phyloP scores from a whole-genome alignment of 495 filamentous ascomycete species.

The Cladorrhinum samala region DNA sequence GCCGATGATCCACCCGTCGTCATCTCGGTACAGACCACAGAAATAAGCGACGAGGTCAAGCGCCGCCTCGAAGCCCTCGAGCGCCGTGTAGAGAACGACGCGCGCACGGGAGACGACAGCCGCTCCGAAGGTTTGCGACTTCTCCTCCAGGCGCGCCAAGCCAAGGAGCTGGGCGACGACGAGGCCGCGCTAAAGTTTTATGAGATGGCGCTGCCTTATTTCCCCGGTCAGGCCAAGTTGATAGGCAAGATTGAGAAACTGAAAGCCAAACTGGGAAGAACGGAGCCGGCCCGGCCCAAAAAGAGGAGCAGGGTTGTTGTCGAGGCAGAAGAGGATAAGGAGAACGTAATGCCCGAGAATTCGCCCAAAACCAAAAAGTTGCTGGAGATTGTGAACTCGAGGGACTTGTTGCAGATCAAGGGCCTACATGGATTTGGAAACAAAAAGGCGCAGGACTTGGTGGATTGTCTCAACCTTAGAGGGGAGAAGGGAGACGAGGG shows the following conservation, averaged over 20 bases:
- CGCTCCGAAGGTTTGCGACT: constrained; percentile 76
- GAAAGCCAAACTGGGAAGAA: constrained; percentile 51
- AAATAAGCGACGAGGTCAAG: constrained; percentile 70
- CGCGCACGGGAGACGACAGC: constrained; percentile 47
- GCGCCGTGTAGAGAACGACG: constrained; percentile 59
- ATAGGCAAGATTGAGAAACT: constrained; percentile 67
- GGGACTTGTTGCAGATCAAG: constrained; percentile 63
- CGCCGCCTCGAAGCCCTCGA: constrained; percentile 78
- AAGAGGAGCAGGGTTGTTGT: constrained; percentile 7
- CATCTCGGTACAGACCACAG: constrained; percentile 23
- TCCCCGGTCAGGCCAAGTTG: constrained; percentile 81
- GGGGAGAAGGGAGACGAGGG: constrained; percentile 35
- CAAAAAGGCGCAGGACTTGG: constrained; percentile 60
- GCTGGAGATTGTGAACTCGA: constrained; percentile 79
- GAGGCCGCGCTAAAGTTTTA: constrained; percentile 78
- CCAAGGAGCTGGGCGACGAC: constrained; percentile 75
- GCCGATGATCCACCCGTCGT: background rate
- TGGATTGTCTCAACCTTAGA: constrained; percentile 49
- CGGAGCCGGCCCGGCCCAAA: constrained; percentile 11
- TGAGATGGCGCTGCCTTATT: constrained; percentile 73
- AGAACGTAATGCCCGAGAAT: constrained; percentile 16
- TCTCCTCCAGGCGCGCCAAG: constrained; percentile 85
- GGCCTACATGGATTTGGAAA: constrained; percentile 65
- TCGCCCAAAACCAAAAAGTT: constrained; percentile 64
- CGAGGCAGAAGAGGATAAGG: constrained; percentile 18